Base-by-base conservation (phyloP, 805 yeast genomes). In the Candida sakaeoensis region DNA sequence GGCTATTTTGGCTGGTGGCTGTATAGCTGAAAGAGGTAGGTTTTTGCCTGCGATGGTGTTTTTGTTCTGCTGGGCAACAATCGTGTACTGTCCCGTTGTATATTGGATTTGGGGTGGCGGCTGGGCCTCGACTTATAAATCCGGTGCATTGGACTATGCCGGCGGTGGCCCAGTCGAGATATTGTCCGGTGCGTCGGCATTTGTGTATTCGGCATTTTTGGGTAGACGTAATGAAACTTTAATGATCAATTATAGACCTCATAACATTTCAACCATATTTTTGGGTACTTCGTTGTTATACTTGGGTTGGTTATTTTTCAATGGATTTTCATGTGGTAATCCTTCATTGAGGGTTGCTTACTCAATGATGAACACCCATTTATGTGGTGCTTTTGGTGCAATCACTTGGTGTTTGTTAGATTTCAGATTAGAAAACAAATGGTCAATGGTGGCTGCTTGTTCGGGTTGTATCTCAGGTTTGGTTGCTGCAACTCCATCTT, bases 91-190 rank as follows among this genome's bases (percentile, higher is more conserved):
- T 58, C 98, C 98, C 0, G 75, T 91, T n/a, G 91, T 91, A 5
- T 87, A 80, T 63, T 90, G 98, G 97, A 80, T 86, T 40, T 91
- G 98, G 98, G 84, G 88, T 41, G 82, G 81, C 33, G 98, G 99
- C 28, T 91, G 98, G 98, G 96, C 96, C 26, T 74, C 74, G 49
- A 36, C 46, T 12, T 68, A 60, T 60, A 72, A 79, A 51, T 91
- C 95, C 80, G 96, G 95, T 5, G 98, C 82, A 1, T 70, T 91
- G 37, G 99, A 91, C 60, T 91, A 86, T 61, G 99, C 99, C 17
- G 99, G 99, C 22, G 98, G 98, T 41, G 97, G 97, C 0, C 95
- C 97, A 1, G 96, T 91, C 19, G 98, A 91, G 60, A 87, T 93
- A 41, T 74, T 86, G 22, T 82, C 95, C 17, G 98, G 98, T 45